Base-by-base conservation (phyloP, 371 early-diverging fungal genomes). In the Nosema granulosis region DNA sequence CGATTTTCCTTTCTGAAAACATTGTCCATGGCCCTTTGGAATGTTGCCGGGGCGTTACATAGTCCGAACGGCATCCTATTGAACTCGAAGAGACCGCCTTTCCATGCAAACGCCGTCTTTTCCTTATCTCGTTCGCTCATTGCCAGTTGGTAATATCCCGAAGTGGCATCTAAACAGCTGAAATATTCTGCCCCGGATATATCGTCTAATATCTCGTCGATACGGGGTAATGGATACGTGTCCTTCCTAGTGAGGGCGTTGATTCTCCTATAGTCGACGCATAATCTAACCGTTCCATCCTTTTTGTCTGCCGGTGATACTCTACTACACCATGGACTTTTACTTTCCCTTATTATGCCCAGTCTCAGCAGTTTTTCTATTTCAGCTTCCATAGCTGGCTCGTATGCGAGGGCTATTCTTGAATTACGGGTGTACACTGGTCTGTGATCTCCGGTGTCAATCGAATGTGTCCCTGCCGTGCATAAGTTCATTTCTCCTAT, bases 71-170 rank as follows among this genome's bases (percentile, higher is more conserved):
- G 76, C 69, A 75, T 69, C 56, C n/a, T 54, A 0, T 22, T 67
- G 63, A 76, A 88, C 63, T 87, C 84, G 71, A 68, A 83, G 1
- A 76, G 57, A 20, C 85, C 84, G 2, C 59, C 24, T 31, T 37
- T 37, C 0, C 75, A 72, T 26, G 78, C 69, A 56, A 87, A 87
- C 0, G 85, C 87, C 0, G 87, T 85, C 35, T 86, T 83, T 22
- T 83, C 59, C 0, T 51, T 71, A 18, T 77, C 79, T 0, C 38
- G 68, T 18, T 65, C 57, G 0, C 71, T 0, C 20, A 49, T 84
- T 71, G 0, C 71, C 9, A 87, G 69, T 67, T 88, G 86, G 81
- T 84, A 82, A 70, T 82, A 88, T 0, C 87, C 87, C 12, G 65
- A 56, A 0, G 78, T 69, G 3, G 82, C 68, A 76, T 88, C 88